Evolutionary conservation across 768 basidiomycete genomes (phyloP), one percentile per base, ranked within the genome.

Genomic region (Inosperma sp.): DNA sequence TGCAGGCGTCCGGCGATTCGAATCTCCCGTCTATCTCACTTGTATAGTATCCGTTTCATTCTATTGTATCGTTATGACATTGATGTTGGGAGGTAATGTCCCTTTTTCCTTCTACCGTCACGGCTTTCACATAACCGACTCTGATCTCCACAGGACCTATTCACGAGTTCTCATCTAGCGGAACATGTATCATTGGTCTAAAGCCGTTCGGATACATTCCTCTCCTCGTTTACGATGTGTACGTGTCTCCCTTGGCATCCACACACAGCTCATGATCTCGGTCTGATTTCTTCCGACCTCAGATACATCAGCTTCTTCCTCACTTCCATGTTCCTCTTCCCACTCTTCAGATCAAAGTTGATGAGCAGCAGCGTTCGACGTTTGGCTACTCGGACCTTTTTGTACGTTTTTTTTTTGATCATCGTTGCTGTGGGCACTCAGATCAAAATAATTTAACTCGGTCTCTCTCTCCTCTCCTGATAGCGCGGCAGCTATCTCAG

Each of bases 151-250:
- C 40, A 72, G 74, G 71, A 10, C 71, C 69, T 8, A 62, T 74
- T 14, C 57, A 70, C 25, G 65, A 66, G 51, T 65, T 72, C 40
- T 51, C 66, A 1, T 59, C 56, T 0, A 71, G 75, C 39, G 69
- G 67, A 3, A 64, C 65, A 0, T 81, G 79, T 55, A 65, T 76
- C 3, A 78, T 79, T 46, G 79, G 79, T 3, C 59, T 81, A 14
- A 70, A 72, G 48, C 62, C 62, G 1, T 61, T 68, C 6, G 73
- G 73, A 0, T 76, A 75, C 1, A 68, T 78, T 22, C 65, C 74
- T 7, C 62, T 81, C 2, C 59, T 80, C 19, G 60, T 64, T 2
- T 79, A 75, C 59, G 79, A 81, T 52, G 58, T 79, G 70, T 77
- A 54, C 54, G 74, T 68, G 4, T 22, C 16, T 48, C 35, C 49